These are phyloP conservation scores for Solanum virginianum DNA, from an alignment of 257 asterid genomes.

Conservation along the genomic window DNA sequence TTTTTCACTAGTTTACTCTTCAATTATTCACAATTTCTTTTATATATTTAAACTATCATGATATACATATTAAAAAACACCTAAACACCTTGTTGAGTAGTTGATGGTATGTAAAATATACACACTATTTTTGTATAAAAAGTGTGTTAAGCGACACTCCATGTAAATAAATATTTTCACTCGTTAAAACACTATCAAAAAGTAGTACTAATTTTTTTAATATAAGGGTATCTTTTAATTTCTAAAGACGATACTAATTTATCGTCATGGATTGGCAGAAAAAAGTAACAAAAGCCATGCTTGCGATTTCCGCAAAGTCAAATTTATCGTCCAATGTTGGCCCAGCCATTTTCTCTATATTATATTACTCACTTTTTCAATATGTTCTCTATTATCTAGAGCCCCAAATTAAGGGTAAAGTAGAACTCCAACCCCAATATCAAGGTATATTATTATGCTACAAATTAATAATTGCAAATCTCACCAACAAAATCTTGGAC, in stretches of 20 bases:
- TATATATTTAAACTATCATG: too few species aligned
- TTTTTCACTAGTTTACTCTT: too few species aligned
- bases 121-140: too few species aligned
- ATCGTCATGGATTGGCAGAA: neutral
- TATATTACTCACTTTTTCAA: neutral
- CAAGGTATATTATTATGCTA: neutral
- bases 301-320: conserved; percentile 30
- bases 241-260: neutral
- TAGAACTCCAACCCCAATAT: neutral
- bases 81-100: too few species aligned
- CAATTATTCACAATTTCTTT: too few species aligned
- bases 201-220: too few species aligned
- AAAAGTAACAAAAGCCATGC: conserved; percentile 20
- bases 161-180: too few species aligned
- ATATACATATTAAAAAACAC: too few species aligned
- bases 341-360: neutral
- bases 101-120: too few species aligned
- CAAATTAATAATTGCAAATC: neutral
- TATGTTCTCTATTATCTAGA: neutral
- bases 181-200: too few species aligned
- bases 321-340: neutral
- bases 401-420: neutral
- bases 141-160: too few species aligned
- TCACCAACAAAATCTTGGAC: neutral
- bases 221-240: too few species aligned